Evolutionary conservation across 2,329 filamentous ascomycete species (phyloP), one percentile per base, ranked within the genome.

Genomic region (Aspergillus sp.): DNA sequence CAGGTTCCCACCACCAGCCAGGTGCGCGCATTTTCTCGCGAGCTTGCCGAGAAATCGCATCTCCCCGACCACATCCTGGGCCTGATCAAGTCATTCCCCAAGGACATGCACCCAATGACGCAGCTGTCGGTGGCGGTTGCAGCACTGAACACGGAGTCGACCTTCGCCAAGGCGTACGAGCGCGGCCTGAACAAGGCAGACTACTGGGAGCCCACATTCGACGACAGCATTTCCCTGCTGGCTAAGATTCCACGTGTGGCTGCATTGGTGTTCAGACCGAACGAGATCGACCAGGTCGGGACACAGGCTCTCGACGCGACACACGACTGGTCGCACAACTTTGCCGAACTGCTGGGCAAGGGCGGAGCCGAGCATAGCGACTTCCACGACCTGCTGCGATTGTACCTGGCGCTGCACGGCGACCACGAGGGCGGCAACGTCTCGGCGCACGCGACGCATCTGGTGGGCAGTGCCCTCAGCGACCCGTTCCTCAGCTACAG

Each of bases 301-400:
- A 91, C 8, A 86, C 89, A 69, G 82, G 90, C 76, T 82, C 73
- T 96, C 53, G 93, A 99, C 71, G 78, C 86, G 60, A 84, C 90
- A 68, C 91, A 97, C 80, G 95, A 99, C 79, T 99, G 95, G 95
- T 90, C 93, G 0, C 96, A 97, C 84, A 99, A 99, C 84, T 99
- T 97, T 73, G 95, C 95, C 49, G 91, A 92, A 66, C 92, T 98
- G 87, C 86, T 98, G 57, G 94, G 94, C 73, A 96, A 96, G 82
- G 86, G 89, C 54, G 92, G 92, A 67, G 87, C 89, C 77, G 84
- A 96, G 78, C 89, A 98, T 70, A 55, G 72, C 60, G 70, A 78
- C 63, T 74, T 99, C 85, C 94, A 98, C 76, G 95, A 99, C 72
- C 84, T 99, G 19, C 85, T 99, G 64, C 88, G 95, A 69, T 82